These are phyloP conservation scores for Blepharisma undulans DNA, from an alignment of 169 alveolate genomes.

Conservation along the genomic window DNA sequence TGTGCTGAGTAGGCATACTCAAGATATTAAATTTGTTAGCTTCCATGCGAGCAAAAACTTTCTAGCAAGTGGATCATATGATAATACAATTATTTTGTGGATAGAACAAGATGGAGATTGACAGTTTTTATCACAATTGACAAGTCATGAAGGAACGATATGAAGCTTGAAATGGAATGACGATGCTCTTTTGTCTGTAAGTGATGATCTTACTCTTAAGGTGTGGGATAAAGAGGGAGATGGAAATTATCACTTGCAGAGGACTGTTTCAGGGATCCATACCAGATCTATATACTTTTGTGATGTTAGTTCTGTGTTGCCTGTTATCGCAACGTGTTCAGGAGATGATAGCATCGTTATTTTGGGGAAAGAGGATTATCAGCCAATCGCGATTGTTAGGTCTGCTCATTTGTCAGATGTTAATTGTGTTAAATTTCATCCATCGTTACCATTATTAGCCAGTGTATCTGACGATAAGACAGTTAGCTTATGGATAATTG, in stretches of 20 bases:
- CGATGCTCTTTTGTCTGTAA: conserved; percentile 69
- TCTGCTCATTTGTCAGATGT: conserved; percentile 60
- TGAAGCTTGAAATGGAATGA: conserved; percentile 80
- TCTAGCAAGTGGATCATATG: conserved; percentile 83
- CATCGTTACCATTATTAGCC: conserved; percentile 38
- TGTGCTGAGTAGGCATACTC: conserved; percentile 83
- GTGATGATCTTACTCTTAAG: conserved; percentile 77
- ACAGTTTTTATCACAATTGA: conserved; percentile 54
- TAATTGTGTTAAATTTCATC: conserved; percentile 53
- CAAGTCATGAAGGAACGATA: conserved; percentile 77
- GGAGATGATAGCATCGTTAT: conserved; percentile 64
- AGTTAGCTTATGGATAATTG: conserved; percentile 53
- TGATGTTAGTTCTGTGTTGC: conserved; percentile 51
- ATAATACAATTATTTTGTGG: conserved; percentile 82
- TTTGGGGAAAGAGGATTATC: conserved; percentile 41
- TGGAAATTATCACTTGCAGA: conserved; percentile 27
- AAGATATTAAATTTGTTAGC: conserved; percentile 86
- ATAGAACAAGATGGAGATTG: conserved; percentile 81
- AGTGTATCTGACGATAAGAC: conserved; percentile 59
- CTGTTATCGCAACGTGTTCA: conserved; percentile 53
- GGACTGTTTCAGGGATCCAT: conserved; percentile 55
- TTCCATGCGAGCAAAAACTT: conserved; percentile 76
- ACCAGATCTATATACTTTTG: conserved; percentile 62
- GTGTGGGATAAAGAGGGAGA: conserved; percentile 61
- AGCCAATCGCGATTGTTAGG: not conserved